Conservation (phyloP, 164 flowering plant species). For the Annona cherimola region DNA sequence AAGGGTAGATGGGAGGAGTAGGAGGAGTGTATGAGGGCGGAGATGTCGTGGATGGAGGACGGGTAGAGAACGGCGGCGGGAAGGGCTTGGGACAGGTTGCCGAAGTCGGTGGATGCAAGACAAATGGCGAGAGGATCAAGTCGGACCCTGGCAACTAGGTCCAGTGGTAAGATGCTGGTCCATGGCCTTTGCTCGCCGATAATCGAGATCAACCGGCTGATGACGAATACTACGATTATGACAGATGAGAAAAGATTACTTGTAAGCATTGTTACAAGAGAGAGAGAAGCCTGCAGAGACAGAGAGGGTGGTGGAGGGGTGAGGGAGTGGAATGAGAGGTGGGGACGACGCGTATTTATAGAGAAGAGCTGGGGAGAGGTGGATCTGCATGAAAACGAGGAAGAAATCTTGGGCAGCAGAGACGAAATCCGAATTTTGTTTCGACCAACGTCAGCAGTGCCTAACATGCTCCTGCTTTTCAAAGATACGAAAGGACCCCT, state of each 20-base stretch:
- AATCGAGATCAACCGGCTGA: constrained; percentile 26
- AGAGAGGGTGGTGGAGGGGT: neutral
- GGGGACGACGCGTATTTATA: constrained; percentile 1
- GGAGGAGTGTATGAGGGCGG: constrained; percentile 31
- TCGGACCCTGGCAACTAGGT: constrained; percentile 29
- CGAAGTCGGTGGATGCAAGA: constrained; percentile 56
- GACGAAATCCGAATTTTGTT: constrained; percentile 17
- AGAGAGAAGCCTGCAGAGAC: constrained; percentile 8
- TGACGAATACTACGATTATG: constrained; percentile 13
- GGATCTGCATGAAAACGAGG: constrained; percentile 23
- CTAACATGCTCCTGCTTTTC: constrained; percentile 14
- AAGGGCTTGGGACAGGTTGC: constrained; percentile 27
- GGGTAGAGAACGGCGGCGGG: constrained; percentile 65
- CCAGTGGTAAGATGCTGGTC: constrained; percentile 23
- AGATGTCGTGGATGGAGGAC: constrained; percentile 42
- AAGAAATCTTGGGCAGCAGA: constrained; percentile 22
- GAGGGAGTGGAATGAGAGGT: neutral
- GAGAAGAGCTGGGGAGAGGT: neutral
- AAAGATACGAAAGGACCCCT: constrained; percentile 32
- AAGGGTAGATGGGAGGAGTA: constrained; percentile 34
- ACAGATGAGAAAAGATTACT: constrained; percentile 9
- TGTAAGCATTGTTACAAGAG: constrained; percentile 21
- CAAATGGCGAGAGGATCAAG: constrained; percentile 24
- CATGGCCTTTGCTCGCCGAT: constrained; percentile 24
- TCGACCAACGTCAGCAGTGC: neutral